A percentile compares a stretch with the other conserved stretches of the same genome.
Conservation (phyloP, 2,329 filamentous ascomycete genomes). For the Colletotrichum siamense region DNA sequence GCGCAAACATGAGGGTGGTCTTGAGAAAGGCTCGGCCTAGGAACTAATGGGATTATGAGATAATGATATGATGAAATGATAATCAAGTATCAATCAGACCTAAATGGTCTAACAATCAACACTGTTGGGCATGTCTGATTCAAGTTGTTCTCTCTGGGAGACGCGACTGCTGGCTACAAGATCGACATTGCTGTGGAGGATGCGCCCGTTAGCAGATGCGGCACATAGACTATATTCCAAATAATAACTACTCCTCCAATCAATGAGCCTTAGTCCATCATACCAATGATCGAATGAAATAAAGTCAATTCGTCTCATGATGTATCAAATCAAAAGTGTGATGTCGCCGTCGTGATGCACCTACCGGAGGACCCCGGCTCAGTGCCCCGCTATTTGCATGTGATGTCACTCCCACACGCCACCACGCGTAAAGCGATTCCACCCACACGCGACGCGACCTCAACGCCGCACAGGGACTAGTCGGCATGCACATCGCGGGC, state of each 20-base stretch:
- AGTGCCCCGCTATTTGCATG: constrained; percentile 5
- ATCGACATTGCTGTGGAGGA: neutral
- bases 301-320: neutral
- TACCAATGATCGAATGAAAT: neutral
- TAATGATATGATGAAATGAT: neutral
- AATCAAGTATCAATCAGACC: neutral
- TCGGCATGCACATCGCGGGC: neutral
- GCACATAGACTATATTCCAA: neutral
- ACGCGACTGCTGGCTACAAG: neutral
- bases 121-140: neutral
- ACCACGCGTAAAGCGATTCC: constrained; percentile 17
- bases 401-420: constrained; percentile 12
- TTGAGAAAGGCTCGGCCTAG: neutral
- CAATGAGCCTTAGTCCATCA: neutral
- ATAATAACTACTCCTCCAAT: neutral
- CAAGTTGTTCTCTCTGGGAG: neutral
- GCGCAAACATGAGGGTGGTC: neutral
- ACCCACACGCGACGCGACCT: constrained; percentile 17
- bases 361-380: neutral
- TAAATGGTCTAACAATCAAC: fast-evolving
- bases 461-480: neutral
- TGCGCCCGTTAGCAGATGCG: neutral
- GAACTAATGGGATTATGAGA: neutral
- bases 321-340: neutral
- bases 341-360: neutral